phyloP scores from a whole-genome alignment of 768 basidiomycete species.

The Rhizopogon vinicolor region DNA sequence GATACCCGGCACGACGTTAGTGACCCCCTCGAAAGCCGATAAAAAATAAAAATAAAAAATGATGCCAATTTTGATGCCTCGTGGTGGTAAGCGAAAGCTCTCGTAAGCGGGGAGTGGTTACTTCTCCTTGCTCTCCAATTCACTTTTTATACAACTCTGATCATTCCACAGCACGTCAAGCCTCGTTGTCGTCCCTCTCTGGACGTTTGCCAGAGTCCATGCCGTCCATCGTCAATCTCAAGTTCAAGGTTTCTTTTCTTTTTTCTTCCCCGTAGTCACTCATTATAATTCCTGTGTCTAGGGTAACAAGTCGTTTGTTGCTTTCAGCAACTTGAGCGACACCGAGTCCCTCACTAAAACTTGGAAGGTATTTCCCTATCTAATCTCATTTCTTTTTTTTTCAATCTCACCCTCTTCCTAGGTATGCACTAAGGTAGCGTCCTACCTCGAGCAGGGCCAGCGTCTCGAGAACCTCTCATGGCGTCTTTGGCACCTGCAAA shows the following conservation, averaged over 20 bases:
- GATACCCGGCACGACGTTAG: no score
- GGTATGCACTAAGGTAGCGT: conserved; percentile 89
- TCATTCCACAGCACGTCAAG: neutral
- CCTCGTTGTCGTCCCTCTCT: conserved; percentile 1
- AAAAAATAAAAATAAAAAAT: neutral
- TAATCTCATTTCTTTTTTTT: neutral
- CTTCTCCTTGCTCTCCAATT: no score
- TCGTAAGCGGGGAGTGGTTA: neutral
- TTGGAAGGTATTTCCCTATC: conserved; percentile 62
- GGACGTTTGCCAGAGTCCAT: conserved; percentile 28
- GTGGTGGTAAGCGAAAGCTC: neutral
- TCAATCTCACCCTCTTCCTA: conserved; percentile 20
- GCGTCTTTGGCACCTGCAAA: conserved; percentile 91
- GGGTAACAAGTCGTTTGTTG: conserved; percentile 96
- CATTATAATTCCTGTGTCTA: conserved; percentile 19
- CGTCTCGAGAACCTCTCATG: conserved; percentile 89
- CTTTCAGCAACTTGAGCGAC: conserved; percentile 86
- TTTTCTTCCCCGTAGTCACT: neutral
- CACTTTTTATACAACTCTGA: conserved; percentile 1
- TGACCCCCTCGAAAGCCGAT: neutral
- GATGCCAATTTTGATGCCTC: neutral
- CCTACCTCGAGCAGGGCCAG: conserved; percentile 87
- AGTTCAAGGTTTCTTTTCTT: conserved; percentile 61
- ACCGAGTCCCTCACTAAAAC: conserved; percentile 83
- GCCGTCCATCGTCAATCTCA: conserved; percentile 83